phyloP scores from a whole-genome alignment of 2,329 filamentous ascomycete genomes.

The Nemania sp. region DNA sequence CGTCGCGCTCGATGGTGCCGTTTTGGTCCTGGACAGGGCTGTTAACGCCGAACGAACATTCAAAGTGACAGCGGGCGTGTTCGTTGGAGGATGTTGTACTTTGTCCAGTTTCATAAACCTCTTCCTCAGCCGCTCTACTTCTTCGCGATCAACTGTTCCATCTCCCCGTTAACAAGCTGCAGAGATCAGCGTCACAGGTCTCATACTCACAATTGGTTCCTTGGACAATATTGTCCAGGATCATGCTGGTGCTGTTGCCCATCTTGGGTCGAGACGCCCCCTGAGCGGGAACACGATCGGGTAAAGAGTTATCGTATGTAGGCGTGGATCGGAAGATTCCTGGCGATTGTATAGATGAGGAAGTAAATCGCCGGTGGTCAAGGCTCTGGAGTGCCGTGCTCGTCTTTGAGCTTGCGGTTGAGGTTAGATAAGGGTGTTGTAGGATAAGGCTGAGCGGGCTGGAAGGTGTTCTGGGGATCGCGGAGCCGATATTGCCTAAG shows the following conservation, averaged over 20 bases:
- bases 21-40: slow-evolving; percentile 76
- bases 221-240: slow-evolving; percentile 95
- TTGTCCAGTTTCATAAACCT: slow-evolving; percentile 99
- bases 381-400: no score
- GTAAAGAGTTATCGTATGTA: not conserved
- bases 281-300: slow-evolving; percentile 28
- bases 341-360: no score
- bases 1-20: slow-evolving; percentile 96
- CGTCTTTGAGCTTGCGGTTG: no score
- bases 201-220: slow-evolving; percentile 83
- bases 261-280: slow-evolving; percentile 48
- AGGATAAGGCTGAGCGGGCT: no score
- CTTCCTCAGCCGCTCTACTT: slow-evolving; percentile 94
- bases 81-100: slow-evolving; percentile 55
- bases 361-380: no score
- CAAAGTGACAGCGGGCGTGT: not conserved
- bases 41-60: slow-evolving; percentile 18
- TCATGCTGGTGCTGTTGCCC: slow-evolving; percentile 71
- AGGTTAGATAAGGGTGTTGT: no score
- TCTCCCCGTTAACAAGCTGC: slow-evolving; percentile 11
- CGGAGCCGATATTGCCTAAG: no score
- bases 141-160: slow-evolving; percentile 84
- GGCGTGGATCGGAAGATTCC: not conserved
- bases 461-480: no score
- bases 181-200: no score